Evolutionary conservation across 306 rosid species (phyloP).

Genomic region (Boehmeria nivea): DNA sequence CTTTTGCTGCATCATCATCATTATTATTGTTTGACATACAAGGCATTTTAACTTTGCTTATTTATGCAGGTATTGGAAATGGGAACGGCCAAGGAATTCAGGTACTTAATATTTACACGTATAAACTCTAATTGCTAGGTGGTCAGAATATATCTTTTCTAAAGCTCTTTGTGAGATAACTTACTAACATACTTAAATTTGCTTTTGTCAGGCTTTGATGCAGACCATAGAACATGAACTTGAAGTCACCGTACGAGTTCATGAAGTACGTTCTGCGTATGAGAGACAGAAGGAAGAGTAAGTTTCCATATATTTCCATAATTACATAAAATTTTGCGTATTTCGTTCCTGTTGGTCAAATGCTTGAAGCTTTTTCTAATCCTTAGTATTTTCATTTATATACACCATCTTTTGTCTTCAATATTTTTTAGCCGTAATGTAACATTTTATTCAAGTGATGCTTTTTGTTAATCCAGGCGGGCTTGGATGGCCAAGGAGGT

Average conservation of each 20-base stretch:
- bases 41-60: slow-evolving; percentile 10
- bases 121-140: background rate
- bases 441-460: too few species aligned
- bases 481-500: slow-evolving; percentile 53
- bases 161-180: background rate
- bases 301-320: slow-evolving; percentile 11
- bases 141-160: background rate
- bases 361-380: too few species aligned
- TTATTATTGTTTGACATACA: background rate
- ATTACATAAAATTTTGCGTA: background rate
- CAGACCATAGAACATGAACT: slow-evolving; percentile 88
- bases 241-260: slow-evolving; percentile 84
- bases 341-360: too few species aligned
- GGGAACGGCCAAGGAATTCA: slow-evolving; percentile 75
- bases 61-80: slow-evolving; percentile 37
- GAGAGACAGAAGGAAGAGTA: slow-evolving; percentile 93
- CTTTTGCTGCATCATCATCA: background rate
- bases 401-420: too few species aligned
- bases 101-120: slow-evolving; percentile 37
- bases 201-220: slow-evolving; percentile 65
- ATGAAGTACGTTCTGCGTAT: slow-evolving; percentile 89
- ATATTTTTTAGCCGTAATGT: too few species aligned
- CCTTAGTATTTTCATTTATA: too few species aligned
- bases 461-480: slow-evolving; percentile 39
- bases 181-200: slow-evolving; percentile 7